phyloP scores from a whole-genome alignment of 352 stramenopile genomes.

The Phytophthora vignae region DNA sequence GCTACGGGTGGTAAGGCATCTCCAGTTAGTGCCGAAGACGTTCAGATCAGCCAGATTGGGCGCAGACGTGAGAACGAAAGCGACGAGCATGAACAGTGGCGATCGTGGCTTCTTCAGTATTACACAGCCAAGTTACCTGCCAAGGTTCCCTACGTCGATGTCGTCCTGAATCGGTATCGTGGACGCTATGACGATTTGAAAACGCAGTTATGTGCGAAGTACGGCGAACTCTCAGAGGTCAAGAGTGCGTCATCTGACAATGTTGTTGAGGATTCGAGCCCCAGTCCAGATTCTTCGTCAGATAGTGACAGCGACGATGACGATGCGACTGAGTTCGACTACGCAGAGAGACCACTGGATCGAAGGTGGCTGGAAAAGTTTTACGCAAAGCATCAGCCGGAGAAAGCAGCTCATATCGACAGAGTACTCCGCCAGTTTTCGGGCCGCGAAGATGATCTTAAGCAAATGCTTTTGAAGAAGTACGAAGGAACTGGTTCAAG shows the following conservation, averaged over 20 bases:
- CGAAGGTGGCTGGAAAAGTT: constrained; percentile 62
- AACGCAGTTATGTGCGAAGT: constrained; percentile 58
- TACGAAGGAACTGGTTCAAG: constrained; percentile 33
- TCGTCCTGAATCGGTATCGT: constrained; percentile 66
- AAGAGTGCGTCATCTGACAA: not conserved
- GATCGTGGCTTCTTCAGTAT: constrained; percentile 57
- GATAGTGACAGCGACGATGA: constrained; percentile 29
- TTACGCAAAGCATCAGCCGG: constrained; percentile 61
- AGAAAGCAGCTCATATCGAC: constrained; percentile 55
- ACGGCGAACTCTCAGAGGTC: constrained; percentile 33
- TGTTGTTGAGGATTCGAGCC: constrained; percentile 2
- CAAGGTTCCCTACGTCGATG: constrained; percentile 65
- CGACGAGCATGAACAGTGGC: constrained; percentile 42
- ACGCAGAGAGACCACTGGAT: constrained; percentile 40
- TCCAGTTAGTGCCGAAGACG: not conserved
- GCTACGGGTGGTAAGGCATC: not conserved
- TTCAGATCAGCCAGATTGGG: constrained; percentile 10
- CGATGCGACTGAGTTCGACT: constrained; percentile 17
- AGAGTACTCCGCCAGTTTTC: constrained; percentile 69
- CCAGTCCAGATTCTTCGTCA: constrained; percentile 27
- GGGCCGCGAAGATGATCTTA: constrained; percentile 67
- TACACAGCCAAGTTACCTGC: constrained; percentile 53
- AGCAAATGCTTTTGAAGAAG: constrained; percentile 67
- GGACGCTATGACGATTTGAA: constrained; percentile 66
- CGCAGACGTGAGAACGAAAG: constrained; percentile 26